phyloP scores from a whole-genome alignment of 371 early-diverging fungal species.

The Mortierella sp. region DNA sequence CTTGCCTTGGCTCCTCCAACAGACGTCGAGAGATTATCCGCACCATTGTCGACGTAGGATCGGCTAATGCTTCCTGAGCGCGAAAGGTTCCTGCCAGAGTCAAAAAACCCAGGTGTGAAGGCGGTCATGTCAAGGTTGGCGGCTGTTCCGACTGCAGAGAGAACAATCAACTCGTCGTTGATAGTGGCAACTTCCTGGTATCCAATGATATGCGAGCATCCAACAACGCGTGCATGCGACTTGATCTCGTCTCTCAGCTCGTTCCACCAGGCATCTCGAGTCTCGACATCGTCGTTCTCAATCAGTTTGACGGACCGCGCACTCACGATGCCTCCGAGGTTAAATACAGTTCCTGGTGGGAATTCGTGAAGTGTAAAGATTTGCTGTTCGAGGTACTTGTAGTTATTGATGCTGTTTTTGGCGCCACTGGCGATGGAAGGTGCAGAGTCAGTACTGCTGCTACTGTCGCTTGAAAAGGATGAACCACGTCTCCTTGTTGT shows the following conservation, averaged over 20 bases:
- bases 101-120: slow-evolving; percentile 55
- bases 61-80: slow-evolving; percentile 55
- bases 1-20: slow-evolving; percentile 39
- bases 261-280: slow-evolving; percentile 80
- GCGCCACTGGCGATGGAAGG: slow-evolving; percentile 52
- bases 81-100: slow-evolving; percentile 39
- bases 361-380: slow-evolving; percentile 70
- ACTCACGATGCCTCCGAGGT: slow-evolving; percentile 78
- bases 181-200: slow-evolving; percentile 76
- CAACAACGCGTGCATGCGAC: slow-evolving; percentile 72
- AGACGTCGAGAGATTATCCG: slow-evolving; percentile 33
- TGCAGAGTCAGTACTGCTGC: slow-evolving; percentile 46
- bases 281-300: slow-evolving; percentile 68
- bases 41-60: slow-evolving; percentile 45
- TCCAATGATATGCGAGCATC: slow-evolving; percentile 77
- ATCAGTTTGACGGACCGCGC: slow-evolving; percentile 80
- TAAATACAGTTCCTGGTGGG: slow-evolving; percentile 68
- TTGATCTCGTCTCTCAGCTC: slow-evolving; percentile 84
- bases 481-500: slow-evolving; percentile 33
- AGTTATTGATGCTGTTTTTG: slow-evolving; percentile 57
- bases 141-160: slow-evolving; percentile 81
- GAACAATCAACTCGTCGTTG: slow-evolving; percentile 73
- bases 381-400: slow-evolving; percentile 61
- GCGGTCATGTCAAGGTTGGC: slow-evolving; percentile 62
- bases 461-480: slow-evolving; percentile 36